phyloP scores from a whole-genome alignment of 129 eudicot species.

The Erigeron canadensis region DNA sequence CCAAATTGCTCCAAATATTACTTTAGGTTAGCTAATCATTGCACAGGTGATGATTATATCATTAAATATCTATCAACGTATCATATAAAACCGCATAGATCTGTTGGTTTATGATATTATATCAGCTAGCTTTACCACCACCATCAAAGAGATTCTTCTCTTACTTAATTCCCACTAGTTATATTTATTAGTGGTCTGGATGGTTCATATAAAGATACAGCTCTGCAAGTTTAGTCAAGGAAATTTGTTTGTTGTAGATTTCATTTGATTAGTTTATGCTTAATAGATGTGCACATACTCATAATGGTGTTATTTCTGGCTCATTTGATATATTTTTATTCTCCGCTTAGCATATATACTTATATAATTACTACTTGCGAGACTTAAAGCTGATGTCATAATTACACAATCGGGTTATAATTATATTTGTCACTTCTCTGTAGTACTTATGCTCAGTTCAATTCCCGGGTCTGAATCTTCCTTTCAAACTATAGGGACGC shows the following conservation, averaged over 20 bases:
- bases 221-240: constrained; percentile 38
- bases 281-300: constrained; percentile 11
- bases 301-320: constrained; percentile 8
- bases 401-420: background rate
- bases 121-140: constrained; percentile 43
- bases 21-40: constrained; percentile 30
- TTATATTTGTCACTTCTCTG: background rate
- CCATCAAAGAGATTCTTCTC: constrained; percentile 29
- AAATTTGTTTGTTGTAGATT: constrained; percentile 33
- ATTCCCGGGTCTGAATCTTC: background rate
- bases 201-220: constrained; percentile 27
- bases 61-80: constrained; percentile 15
- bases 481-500: constrained; percentile 2
- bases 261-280: constrained; percentile 23
- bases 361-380: background rate
- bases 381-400: background rate
- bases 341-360: background rate
- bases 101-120: constrained; percentile 36
- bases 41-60: constrained; percentile 23
- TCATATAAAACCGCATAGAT: constrained; percentile 22
- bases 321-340: background rate
- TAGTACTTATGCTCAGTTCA: background rate
- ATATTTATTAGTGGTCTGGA: constrained; percentile 24
- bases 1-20: constrained; percentile 41
- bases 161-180: constrained; percentile 48